phyloP scores from a whole-genome alignment of 2,329 filamentous ascomycete genomes.

The Aspergillus calidoustus region DNA sequence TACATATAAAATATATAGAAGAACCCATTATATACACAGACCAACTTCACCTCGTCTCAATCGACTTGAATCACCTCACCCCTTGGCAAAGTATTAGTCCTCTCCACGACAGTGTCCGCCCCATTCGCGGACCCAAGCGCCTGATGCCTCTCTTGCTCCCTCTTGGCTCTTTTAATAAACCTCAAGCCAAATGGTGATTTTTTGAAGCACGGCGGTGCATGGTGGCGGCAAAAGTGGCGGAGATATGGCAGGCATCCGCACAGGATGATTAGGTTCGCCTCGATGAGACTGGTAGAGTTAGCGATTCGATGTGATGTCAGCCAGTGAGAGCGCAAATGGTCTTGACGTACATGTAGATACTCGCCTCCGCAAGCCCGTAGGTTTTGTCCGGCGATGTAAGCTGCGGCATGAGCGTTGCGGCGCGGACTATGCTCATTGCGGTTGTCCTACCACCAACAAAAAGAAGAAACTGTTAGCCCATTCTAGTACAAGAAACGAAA shows the following conservation, averaged over 20 bases:
- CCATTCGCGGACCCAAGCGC: too few species aligned
- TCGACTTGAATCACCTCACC: too few species aligned
- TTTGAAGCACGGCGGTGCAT: neutral
- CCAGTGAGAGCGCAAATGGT: neutral
- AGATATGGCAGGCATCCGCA: conserved; percentile 15
- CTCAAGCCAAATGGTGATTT: neutral
- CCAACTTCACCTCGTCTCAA: too few species aligned
- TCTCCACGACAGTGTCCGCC: too few species aligned
- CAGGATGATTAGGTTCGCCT: conserved; percentile 20
- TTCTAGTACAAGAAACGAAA: too few species aligned
- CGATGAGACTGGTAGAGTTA: conserved; percentile 6
- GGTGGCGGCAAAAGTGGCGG: conserved; percentile 15
- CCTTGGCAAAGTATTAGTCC: too few species aligned
- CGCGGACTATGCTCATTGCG: conserved; percentile 26
- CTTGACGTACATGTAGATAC: conserved; percentile 22
- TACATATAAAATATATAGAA: too few species aligned
- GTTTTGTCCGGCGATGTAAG: conserved; percentile 22
- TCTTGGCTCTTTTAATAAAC: neutral
- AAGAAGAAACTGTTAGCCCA: neutral
- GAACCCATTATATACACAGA: too few species aligned
- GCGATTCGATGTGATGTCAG: neutral
- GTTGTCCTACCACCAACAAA: conserved; percentile 20
- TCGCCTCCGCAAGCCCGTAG: conserved; percentile 20
- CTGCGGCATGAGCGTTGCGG: conserved; percentile 29
- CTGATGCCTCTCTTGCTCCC: neutral